Evolutionary conservation across 306 rosid species (phyloP).

Genomic region (Dryas drummondii): DNA sequence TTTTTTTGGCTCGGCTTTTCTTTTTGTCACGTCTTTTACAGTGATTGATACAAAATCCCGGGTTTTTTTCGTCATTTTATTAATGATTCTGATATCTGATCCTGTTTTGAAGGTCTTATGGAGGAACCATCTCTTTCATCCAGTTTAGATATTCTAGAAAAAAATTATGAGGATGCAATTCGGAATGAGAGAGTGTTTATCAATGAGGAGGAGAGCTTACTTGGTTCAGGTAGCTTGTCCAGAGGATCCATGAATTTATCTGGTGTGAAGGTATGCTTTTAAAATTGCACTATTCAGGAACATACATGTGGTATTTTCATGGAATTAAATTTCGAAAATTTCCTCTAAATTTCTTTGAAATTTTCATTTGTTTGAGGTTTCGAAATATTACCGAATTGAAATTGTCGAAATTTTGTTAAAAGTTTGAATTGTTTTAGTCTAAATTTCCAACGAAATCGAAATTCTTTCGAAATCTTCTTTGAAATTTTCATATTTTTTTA

Average conservation of each 20-base stretch:
- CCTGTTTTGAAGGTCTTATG: conserved; percentile 61
- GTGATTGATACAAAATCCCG: neutral
- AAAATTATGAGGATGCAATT: conserved; percentile 67
- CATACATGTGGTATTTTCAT: neutral
- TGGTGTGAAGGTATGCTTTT: conserved; percentile 75
- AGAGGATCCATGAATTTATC: conserved; percentile 55
- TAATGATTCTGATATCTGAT: conserved; percentile 13
- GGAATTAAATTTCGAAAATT: too few species aligned
- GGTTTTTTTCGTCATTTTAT: neutral
- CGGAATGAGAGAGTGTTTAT: conserved; percentile 76
- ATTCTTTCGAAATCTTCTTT: too few species aligned
- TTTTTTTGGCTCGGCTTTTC: neutral
- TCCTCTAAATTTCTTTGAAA: too few species aligned
- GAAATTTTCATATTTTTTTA: too few species aligned
- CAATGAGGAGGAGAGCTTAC: conserved; percentile 79
- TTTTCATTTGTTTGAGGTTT: too few species aligned
- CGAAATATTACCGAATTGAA: too few species aligned
- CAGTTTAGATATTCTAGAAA: conserved; percentile 67
- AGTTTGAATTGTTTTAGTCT: too few species aligned
- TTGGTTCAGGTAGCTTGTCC: conserved; percentile 78
- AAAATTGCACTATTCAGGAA: conserved; percentile 2
- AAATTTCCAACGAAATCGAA: too few species aligned
- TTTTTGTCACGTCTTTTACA: neutral
- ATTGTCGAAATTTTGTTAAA: too few species aligned
- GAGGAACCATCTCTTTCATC: conserved; percentile 61